phyloP scores from a whole-genome alignment of 2,329 filamentous ascomycete genomes.

The Monilinia vaccinii-corymbosi region DNA sequence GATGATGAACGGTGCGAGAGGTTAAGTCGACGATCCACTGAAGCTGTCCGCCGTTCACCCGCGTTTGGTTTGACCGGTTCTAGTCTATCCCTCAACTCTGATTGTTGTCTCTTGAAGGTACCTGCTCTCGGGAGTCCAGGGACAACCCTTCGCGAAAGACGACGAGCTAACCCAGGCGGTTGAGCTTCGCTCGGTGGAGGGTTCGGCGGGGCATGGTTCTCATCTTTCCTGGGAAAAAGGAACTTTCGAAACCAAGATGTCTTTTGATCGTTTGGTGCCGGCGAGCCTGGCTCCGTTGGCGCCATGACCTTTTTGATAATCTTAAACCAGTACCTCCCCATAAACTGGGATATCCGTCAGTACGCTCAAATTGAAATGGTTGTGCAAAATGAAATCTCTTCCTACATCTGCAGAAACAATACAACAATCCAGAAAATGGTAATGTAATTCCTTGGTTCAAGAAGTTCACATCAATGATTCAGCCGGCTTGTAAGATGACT shows the following conservation, averaged over 20 bases:
- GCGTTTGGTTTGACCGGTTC: conserved; percentile 53
- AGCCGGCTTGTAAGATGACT: conserved; percentile 12
- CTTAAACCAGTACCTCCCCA: conserved; percentile 3
- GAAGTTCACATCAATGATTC: conserved; percentile 12
- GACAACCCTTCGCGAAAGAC: conserved; percentile 50
- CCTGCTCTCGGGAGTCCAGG: conserved; percentile 67
- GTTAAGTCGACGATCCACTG: conserved; percentile 43
- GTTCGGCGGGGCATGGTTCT: conserved; percentile 13
- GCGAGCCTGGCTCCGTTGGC: conserved; percentile 21
- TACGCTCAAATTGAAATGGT: not conserved
- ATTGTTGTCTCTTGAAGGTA: conserved; percentile 76
- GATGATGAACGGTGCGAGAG: conserved; percentile 20
- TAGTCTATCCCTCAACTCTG: conserved; percentile 67
- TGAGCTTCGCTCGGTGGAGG: conserved; percentile 14
- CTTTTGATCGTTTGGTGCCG: conserved; percentile 25
- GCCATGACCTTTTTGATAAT: conserved; percentile 1
- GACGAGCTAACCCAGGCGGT: conserved; percentile 24
- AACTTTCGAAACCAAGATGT: conserved; percentile 27
- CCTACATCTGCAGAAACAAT: conserved; percentile 3
- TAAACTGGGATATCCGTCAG: conserved; percentile 3
- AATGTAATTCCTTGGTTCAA: not conserved
- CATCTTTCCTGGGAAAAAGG: conserved; percentile 26
- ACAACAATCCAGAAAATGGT: not conserved
- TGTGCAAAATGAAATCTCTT: not conserved
- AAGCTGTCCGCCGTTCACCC: conserved; percentile 63